A percentile compares a stretch with the other conserved stretches of the same genome.
These are phyloP conservation scores for Carex myosuroides DNA, from an alignment of 176 grass and related monocot species.

Conservation along the genomic window DNA sequence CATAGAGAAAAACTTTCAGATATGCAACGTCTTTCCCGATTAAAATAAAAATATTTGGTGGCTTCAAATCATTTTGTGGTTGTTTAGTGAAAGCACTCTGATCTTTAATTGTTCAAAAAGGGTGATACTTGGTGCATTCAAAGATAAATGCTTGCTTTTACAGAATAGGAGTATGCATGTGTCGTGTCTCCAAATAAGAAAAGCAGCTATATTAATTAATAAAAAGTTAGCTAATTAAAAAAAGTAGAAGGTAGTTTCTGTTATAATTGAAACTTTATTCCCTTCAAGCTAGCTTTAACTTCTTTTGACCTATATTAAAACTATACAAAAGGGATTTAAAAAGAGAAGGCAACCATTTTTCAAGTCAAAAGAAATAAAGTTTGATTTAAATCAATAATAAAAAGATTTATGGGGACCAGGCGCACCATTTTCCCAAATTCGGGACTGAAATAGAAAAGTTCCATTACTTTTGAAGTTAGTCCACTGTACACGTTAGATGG, in stretches of 20 bases:
- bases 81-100: background rate
- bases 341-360: background rate
- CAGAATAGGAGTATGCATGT: background rate
- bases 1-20: background rate
- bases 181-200: background rate
- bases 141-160: background rate
- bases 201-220: background rate
- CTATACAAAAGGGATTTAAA: background rate
- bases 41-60: background rate
- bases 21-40: background rate
- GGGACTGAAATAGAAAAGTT: conserved; percentile 7
- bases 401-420: background rate
- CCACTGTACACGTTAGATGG: background rate
- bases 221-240: background rate
- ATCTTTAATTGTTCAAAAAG: conserved; percentile 6
- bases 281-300: background rate
- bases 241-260: background rate
- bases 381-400: background rate
- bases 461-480: background rate
- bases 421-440: background rate
- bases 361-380: background rate
- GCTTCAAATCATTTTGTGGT: background rate
- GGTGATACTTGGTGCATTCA: background rate
- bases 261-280: background rate
- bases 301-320: background rate